phyloP scores from a whole-genome alignment of 306 rosid species.

The Quercus agrifolia region DNA sequence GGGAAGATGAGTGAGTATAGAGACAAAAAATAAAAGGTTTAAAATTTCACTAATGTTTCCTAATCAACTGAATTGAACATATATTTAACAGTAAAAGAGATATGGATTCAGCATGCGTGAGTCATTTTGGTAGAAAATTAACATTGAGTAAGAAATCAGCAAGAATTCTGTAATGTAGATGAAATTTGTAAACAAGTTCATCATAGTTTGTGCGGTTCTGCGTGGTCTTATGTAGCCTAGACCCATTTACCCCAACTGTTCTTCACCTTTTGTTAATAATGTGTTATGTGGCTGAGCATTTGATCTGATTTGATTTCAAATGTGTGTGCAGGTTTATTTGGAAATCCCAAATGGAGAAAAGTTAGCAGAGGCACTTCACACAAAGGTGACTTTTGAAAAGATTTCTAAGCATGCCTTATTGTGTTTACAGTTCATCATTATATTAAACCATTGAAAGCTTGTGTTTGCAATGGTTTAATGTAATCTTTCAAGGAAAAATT shows the following conservation, averaged over 20 bases:
- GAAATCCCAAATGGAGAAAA: constrained; percentile 80
- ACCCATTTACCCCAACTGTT: background rate
- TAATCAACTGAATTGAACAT: background rate
- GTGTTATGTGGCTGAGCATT: constrained; percentile 3
- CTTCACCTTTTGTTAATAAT: background rate
- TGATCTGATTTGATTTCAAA: constrained; percentile 19
- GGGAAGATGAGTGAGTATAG: background rate
- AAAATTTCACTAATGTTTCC: background rate
- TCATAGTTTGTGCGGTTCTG: background rate
- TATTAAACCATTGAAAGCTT: background rate
- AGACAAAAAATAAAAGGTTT: background rate
- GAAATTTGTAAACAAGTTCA: background rate
- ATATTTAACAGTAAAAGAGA: background rate
- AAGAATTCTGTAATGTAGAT: constrained; percentile 7
- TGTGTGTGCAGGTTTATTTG: constrained; percentile 68
- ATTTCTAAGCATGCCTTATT: constrained; percentile 8
- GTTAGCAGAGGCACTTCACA: constrained; percentile 67
- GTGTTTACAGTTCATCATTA: background rate
- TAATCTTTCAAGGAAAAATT: background rate
- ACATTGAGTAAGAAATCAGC: background rate
- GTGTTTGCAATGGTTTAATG: background rate
- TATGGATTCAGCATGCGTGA: background rate
- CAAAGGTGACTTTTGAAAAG: constrained; percentile 55
- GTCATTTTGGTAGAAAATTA: constrained; percentile 4
- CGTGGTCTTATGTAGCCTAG: background rate